These are phyloP conservation scores for Xylaria sp. DNA, from an alignment of 2,329 filamentous ascomycete genomes.

Conservation along the genomic window DNA sequence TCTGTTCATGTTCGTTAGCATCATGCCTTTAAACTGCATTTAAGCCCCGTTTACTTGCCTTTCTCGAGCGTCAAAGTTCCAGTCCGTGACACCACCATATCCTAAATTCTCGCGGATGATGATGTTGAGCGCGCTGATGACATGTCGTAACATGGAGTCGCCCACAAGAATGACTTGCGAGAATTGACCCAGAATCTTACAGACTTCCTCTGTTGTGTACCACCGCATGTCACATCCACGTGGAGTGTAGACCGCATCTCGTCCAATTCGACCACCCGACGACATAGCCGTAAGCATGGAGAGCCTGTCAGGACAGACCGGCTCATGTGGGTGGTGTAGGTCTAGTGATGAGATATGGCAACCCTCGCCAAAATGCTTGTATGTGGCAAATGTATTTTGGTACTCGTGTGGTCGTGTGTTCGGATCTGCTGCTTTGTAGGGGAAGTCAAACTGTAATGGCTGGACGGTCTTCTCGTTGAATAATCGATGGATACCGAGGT, in stretches of 20 bases:
- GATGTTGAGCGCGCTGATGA: constrained; percentile 60
- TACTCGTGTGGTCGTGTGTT: constrained; percentile 31
- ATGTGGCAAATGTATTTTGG: constrained; percentile 54
- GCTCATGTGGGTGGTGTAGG: constrained; percentile 52
- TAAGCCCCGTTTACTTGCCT: constrained; percentile 44
- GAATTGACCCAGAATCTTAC: constrained; percentile 58
- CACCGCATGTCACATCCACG: constrained; percentile 60
- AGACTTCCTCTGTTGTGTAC: constrained; percentile 59
- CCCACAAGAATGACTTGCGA: constrained; percentile 60
- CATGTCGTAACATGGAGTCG: constrained; percentile 61
- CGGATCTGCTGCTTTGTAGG: constrained; percentile 10
- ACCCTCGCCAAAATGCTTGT: constrained; percentile 54
- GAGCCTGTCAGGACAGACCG: constrained; percentile 51
- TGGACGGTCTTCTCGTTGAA: background rate
- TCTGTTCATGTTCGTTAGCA: constrained; percentile 43
- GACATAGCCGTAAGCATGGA: constrained; percentile 56
- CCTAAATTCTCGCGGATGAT: constrained; percentile 59
- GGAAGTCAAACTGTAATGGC: constrained; percentile 10
- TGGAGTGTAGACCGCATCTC: constrained; percentile 58
- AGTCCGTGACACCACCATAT: constrained; percentile 61
- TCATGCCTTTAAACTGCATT: background rate
- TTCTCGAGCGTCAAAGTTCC: constrained; percentile 60
- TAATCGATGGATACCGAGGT: background rate
- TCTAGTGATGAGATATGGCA: constrained; percentile 59
- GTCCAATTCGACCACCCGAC: constrained; percentile 57